phyloP scores from a whole-genome alignment of 768 basidiomycete species.

The Panaeolus papilionaceus region DNA sequence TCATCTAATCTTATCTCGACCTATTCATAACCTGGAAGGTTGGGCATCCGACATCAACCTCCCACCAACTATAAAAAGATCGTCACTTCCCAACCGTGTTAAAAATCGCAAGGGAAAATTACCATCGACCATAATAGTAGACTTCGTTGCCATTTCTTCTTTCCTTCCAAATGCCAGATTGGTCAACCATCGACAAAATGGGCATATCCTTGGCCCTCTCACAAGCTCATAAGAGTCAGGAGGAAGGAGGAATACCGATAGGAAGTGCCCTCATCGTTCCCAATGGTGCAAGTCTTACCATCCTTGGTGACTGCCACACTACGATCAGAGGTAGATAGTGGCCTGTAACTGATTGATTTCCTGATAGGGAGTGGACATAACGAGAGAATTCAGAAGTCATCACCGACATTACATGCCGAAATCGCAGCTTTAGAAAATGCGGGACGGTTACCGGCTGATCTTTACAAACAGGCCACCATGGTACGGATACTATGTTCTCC shows the following conservation, averaged over 20 bases:
- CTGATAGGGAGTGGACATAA: slow-evolving; percentile 43
- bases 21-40: background rate
- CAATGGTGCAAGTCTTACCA: background rate
- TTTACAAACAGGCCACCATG: slow-evolving; percentile 57
- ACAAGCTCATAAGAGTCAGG: slow-evolving; percentile 53
- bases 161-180: slow-evolving; percentile 1
- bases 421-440: slow-evolving; percentile 53
- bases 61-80: no score
- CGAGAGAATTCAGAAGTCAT: slow-evolving; percentile 40
- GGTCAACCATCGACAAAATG: slow-evolving; percentile 23
- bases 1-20: background rate
- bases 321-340: background rate
- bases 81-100: no score
- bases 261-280: slow-evolving; percentile 53
- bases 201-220: slow-evolving; percentile 29
- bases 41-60: no score
- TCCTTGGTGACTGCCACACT: background rate
- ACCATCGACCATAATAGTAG: no score
- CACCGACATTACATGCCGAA: slow-evolving; percentile 44
- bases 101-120: no score
- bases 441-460: slow-evolving; percentile 49
- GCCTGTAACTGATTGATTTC: background rate
- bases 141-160: background rate
- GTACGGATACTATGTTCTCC: slow-evolving; percentile 36
- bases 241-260: slow-evolving; percentile 68